Base-by-base conservation (phyloP, 805 yeast genomes). In the Lipomyces starkeyi region DNA sequence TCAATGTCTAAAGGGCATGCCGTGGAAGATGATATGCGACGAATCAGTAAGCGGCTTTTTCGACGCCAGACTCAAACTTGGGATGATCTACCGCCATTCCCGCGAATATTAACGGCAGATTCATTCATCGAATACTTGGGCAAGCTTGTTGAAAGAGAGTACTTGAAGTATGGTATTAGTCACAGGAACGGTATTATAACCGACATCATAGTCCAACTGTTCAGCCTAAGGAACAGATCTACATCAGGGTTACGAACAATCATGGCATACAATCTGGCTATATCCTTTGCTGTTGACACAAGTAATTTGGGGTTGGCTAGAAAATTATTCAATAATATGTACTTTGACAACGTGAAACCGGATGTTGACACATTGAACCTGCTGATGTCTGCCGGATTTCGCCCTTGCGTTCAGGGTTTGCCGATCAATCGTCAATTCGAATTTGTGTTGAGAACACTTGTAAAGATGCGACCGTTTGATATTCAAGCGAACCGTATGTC, bases 341-440 rank as follows among this genome's bases (percentile, higher is more conserved):
- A 47, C 27, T 27, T 13, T 2, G 22, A 20, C 7, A 54, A 32
- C 11, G 43, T 64, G 25, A 11, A n/a, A 3, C 71, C 69, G 17
- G 53, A 64, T 29, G 59, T 61, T 14, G 59, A 60, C 6, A 65
- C 71, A 2, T 65, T 68, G 32, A 68, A 68, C 58, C 35, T 47
- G n/a, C 35, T 66, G 8, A 66, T 66, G 35, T 52, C 58, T 17
- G 37, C 66, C 17, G 56, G 61, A 25, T 17, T 35, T 35, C 54
- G 34, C 35, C 20, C 49, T 9, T 56, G 55, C 14, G 13, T 20
- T 37, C 37, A 37, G 14, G 57, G 60, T n/a, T 20, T 54, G 34
- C 35, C 58, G 35, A 17, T n/a, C 43, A 25, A 37, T n/a, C n/a
- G 20, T n/a, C 29, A 29, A 17, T 25, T 53, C n/a, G 56, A 25